Conservation (phyloP, 2,329 filamentous ascomycete species). For the Fusarium armeniacum region DNA sequence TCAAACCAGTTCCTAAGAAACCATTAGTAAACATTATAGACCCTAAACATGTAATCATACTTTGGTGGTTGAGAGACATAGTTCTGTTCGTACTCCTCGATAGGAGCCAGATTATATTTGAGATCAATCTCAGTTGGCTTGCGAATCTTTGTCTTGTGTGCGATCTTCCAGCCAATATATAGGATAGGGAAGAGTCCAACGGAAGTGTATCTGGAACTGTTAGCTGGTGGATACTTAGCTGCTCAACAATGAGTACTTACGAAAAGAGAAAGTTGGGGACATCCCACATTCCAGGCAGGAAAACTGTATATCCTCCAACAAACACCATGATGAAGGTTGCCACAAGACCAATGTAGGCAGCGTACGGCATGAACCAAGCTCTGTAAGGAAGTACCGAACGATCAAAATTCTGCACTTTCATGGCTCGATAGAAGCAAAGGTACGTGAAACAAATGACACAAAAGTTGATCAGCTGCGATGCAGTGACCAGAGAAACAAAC, state of each 20-base stretch:
- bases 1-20: slow-evolving; percentile 17
- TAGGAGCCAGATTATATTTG: neutral
- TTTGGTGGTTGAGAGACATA: slow-evolving; percentile 16
- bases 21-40: neutral
- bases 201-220: slow-evolving; percentile 9
- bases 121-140: slow-evolving; percentile 20
- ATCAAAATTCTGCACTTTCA: slow-evolving; percentile 76
- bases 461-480: slow-evolving; percentile 82
- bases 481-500: slow-evolving; percentile 78
- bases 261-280: slow-evolving; percentile 80
- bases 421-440: slow-evolving; percentile 78
- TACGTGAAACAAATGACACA: slow-evolving; percentile 78
- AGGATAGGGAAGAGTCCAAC: slow-evolving; percentile 14
- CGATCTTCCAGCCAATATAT: slow-evolving; percentile 25
- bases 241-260: slow-evolving; percentile 55
- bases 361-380: slow-evolving; percentile 77
- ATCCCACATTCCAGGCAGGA: slow-evolving; percentile 77
- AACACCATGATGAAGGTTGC: slow-evolving; percentile 79
- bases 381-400: slow-evolving; percentile 78
- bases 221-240: rapidly evolving
- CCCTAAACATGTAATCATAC: rapidly evolving
- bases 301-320: slow-evolving; percentile 82
- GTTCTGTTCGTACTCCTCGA: slow-evolving; percentile 21
- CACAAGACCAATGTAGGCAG: slow-evolving; percentile 74
- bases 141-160: slow-evolving; percentile 16